Conservation (phyloP, 352 stramenopile species). For the Globisporangium cystogenes region DNA sequence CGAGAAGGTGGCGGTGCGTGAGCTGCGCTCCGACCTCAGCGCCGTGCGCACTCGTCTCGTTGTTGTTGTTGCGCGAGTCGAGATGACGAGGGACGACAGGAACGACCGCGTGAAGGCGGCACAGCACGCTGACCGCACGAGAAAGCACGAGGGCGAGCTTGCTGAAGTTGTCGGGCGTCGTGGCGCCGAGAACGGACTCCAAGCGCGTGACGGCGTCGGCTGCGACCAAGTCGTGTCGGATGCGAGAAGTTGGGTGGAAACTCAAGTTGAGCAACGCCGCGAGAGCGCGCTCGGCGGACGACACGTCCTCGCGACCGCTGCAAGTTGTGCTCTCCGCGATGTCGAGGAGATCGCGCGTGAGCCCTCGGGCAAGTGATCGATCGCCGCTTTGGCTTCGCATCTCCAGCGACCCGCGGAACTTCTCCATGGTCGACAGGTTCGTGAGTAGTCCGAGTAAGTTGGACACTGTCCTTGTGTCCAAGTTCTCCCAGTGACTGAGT, state of each 20-base stretch:
- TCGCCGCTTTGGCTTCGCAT: slow-evolving; percentile 3
- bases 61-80: neutral
- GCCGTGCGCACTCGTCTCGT: neutral
- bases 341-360: slow-evolving; percentile 4
- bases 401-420: slow-evolving; percentile 21
- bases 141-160: slow-evolving; percentile 30
- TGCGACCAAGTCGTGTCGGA: slow-evolving; percentile 30
- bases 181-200: slow-evolving; percentile 17
- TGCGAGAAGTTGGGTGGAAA: slow-evolving; percentile 24
- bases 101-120: slow-evolving; percentile 37
- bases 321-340: neutral
- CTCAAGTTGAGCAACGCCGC: slow-evolving; percentile 66
- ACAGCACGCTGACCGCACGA: slow-evolving; percentile 46
- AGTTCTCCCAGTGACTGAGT: neutral
- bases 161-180: slow-evolving; percentile 9
- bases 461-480: slow-evolving; percentile 5
- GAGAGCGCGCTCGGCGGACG: slow-evolving; percentile 31
- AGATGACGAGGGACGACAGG: neutral
- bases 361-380: neutral
- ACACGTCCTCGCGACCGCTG: neutral
- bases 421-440: slow-evolving; percentile 45
- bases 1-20: slow-evolving; percentile 14
- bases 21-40: slow-evolving; percentile 12
- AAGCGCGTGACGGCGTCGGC: slow-evolving; percentile 14
- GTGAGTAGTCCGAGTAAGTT: slow-evolving; percentile 51